These are phyloP conservation scores for Leishmania mexicana DNA, from an alignment of 208 protist genomes.

Conservation along the genomic window DNA sequence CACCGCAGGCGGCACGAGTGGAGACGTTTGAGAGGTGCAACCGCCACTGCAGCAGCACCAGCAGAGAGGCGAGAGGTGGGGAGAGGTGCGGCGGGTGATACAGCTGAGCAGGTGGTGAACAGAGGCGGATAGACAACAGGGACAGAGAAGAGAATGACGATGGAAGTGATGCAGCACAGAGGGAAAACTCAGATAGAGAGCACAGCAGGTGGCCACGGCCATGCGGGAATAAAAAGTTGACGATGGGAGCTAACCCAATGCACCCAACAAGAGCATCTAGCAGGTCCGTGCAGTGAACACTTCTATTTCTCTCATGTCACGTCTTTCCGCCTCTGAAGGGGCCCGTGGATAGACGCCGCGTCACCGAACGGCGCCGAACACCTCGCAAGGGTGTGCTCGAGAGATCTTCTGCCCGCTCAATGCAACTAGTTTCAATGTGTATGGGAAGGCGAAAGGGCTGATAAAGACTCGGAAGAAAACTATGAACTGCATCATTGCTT, in stretches of 20 bases:
- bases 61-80: neutral
- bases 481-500: neutral
- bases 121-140: neutral
- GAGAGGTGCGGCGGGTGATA: neutral
- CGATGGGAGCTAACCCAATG: neutral
- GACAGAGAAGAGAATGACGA: conserved; percentile 1
- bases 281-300: neutral
- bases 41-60: neutral
- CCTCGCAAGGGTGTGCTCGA: neutral
- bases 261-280: neutral
- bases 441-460: neutral
- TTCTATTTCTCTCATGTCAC: neutral
- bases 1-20: neutral
- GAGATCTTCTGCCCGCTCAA: neutral
- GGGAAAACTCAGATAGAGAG: neutral
- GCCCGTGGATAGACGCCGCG: neutral
- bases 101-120: neutral
- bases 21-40: neutral
- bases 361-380: neutral
- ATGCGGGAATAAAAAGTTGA: neutral
- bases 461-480: neutral
- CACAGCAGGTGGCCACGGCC: neutral
- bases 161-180: neutral
- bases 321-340: neutral
- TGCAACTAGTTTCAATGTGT: neutral